Evolutionary conservation across 306 rosid genomes (phyloP).

Genomic region (Purshia tridentata): DNA sequence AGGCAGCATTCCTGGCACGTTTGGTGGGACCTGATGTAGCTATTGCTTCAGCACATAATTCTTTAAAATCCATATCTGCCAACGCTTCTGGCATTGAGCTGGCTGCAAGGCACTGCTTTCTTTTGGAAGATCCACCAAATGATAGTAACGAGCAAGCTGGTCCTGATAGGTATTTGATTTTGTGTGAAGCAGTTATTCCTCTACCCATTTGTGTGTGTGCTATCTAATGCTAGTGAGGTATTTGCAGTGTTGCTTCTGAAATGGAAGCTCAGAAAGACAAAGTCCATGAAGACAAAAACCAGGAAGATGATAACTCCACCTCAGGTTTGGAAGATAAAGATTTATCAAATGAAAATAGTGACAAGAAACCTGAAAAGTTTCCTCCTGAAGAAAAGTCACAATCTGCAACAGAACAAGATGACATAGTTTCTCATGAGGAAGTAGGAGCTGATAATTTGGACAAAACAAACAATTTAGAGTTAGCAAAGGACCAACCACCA

Average conservation of each 20-base stretch:
- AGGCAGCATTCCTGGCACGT: slow-evolving; percentile 77
- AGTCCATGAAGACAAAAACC: slow-evolving; percentile 32
- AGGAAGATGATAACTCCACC: slow-evolving; percentile 41
- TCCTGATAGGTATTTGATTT: slow-evolving; percentile 54
- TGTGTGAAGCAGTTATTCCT: slow-evolving; percentile 27
- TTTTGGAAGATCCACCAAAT: slow-evolving; percentile 76
- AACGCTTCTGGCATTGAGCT: slow-evolving; percentile 66
- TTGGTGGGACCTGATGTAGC: slow-evolving; percentile 78
- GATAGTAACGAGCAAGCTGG: slow-evolving; percentile 46
- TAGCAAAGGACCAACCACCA: slow-evolving; percentile 39
- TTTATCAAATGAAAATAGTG: slow-evolving; percentile 34
- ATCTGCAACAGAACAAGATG: slow-evolving; percentile 43
- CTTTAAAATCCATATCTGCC: slow-evolving; percentile 61
- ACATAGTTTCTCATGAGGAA: slow-evolving; percentile 28
- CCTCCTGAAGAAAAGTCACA: slow-evolving; percentile 41
- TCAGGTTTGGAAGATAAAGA: slow-evolving; percentile 35
- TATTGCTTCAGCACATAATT: slow-evolving; percentile 73
- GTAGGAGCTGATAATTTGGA: slow-evolving; percentile 34
- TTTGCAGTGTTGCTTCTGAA: slow-evolving; percentile 43
- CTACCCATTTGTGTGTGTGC: slow-evolving; percentile 18
- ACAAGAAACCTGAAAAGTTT: slow-evolving; percentile 39
- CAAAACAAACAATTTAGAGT: slow-evolving; percentile 41
- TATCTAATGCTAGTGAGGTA: slow-evolving; percentile 30
- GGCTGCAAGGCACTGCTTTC: slow-evolving; percentile 72
- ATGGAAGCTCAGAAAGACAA: slow-evolving; percentile 39